Percentiles rank a stretch among this genome's conserved stretches.
Conservation (phyloP, 2,329 filamentous ascomycete genomes). For the Gnomoniopsis smithogilvyi region DNA sequence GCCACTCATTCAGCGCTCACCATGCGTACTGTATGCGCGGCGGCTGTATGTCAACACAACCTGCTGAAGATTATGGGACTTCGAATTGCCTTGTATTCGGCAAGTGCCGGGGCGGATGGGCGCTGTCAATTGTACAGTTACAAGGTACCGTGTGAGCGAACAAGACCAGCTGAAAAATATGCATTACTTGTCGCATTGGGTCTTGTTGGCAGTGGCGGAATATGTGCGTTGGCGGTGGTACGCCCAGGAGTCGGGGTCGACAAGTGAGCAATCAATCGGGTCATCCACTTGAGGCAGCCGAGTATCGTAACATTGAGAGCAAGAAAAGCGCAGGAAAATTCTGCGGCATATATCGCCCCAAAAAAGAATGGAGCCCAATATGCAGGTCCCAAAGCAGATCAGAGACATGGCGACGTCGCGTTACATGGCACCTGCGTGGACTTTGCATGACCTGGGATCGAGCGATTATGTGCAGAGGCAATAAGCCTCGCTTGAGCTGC, state of each 20-base stretch:
- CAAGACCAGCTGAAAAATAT: constrained; percentile 29
- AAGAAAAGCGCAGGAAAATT: not conserved
- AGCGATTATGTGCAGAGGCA: not conserved
- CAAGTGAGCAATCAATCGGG: not conserved
- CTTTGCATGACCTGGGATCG: constrained; percentile 20
- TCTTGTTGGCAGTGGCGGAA: not conserved
- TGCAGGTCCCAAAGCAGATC: constrained; percentile 13
- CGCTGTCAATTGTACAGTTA: constrained; percentile 12
- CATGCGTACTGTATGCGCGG: not conserved
- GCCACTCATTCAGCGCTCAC: not conserved
- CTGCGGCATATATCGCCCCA: not conserved
- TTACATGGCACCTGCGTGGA: constrained; percentile 12
- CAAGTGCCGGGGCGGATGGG: constrained; percentile 5
- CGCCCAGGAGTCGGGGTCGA: not conserved
- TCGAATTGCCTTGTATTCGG: not conserved
- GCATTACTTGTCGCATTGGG: constrained; percentile 20
- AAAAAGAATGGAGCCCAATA: constrained; percentile 4
- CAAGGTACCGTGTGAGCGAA: constrained; percentile 5
- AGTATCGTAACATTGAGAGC: not conserved
- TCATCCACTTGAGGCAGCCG: not conserved
- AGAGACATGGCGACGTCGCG: constrained; percentile 10
- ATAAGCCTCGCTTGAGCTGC: not conserved
- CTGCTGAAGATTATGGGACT: not conserved
- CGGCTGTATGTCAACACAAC: not conserved
- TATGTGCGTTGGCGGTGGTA: not conserved